Evolutionary conservation across 2,329 filamentous ascomycete species (phyloP), one percentile per base, ranked within the genome.

Genomic region (Zarea fungicola): DNA sequence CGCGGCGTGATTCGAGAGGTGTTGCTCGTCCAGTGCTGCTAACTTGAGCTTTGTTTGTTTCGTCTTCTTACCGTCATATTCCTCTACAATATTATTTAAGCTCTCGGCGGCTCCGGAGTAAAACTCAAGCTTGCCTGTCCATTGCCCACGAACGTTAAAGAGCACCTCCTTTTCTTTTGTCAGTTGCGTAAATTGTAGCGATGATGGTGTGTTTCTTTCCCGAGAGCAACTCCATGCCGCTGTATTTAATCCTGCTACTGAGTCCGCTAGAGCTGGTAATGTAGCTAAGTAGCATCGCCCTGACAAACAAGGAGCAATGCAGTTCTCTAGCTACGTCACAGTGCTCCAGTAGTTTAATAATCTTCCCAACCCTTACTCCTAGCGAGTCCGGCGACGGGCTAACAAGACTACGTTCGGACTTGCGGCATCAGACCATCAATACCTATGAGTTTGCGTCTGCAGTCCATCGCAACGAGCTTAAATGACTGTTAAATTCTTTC

Each of bases 201-300:
- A 75, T 81, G 65, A 97, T 89, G 50, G 79, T 87, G 72, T 97
- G 97, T 75, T 96, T 96, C 77, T 95, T 95, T 56, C 92, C 93
- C 39, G 86, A 90, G 8, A 99, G 69, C 92, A 92, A 99, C 50
- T 93, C 92, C 65, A 89, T 92, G 60, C 92, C 91, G 53, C 83
- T 87, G 73, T 96, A 99, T 65, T 96, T 89, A 61, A 97, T 87
- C 71, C 89, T 91, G 55, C 89, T 81, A 5, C 89, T 86, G 71
- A 85, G 96, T 46, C 93, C 92, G 3, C 84, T 86, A 21, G 86
- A 93, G 55, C 89, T 93, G 49, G 83, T 81, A 59, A 99, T 96
- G 70, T 87, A 89, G 57, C 87, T 90, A 52, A 79, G 81, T 60
- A 85, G 85, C 62, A 96, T 89, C 36, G 97, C 78, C 68, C 97